Evolutionary conservation across 2,329 filamentous ascomycete species (phyloP), one percentile per base, ranked within the genome.

Genomic region (Xenoacremonium recifei): DNA sequence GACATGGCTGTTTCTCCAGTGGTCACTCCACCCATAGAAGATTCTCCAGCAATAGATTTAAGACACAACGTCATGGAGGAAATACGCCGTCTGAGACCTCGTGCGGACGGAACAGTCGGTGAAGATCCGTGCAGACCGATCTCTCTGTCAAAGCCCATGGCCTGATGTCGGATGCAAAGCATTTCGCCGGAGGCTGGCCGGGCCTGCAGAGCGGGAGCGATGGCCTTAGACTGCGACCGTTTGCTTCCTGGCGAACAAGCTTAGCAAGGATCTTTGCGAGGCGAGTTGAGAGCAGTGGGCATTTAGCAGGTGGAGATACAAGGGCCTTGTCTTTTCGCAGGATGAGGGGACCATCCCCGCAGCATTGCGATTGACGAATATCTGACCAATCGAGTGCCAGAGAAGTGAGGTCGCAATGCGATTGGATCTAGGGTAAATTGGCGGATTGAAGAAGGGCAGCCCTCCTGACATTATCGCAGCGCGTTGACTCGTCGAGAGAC

Each of bases 381-480:
- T 40, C 37, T 45, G 49, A 47, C 59, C 59, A 62, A 62, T 62
- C 37, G 49, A 40, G 25, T 39, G 37, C 44, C 37, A 39, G 17
- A 50, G 38, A 37, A 40, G 46, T 40, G 35, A 35, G 38, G 42
- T 48, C 40, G 40, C 37, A 41, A 35, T 37, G 33, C 44, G 43
- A 62, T 62, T 62, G 59, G 59, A 41, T 49, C 40, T 33, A 47
- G 41, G 40, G 35, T 45, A 54, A 49, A 54, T 59, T 62, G 48
- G 42, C 21, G 31, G 44, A 50, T 33, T 21, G 40, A 37, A 37
- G 38, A 36, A 32, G 35, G 17, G 34, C 35, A 43, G 47, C 40
- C 40, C 42, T 19, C 34, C 32, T 19, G 25, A 39, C 21, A 37
- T 29, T 31, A 39, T 39, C 29, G 34, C 40, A 27, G 37, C 31